Evolutionary conservation across 2,329 filamentous ascomycete species (phyloP).

Genomic region (Penicillium sp.): DNA sequence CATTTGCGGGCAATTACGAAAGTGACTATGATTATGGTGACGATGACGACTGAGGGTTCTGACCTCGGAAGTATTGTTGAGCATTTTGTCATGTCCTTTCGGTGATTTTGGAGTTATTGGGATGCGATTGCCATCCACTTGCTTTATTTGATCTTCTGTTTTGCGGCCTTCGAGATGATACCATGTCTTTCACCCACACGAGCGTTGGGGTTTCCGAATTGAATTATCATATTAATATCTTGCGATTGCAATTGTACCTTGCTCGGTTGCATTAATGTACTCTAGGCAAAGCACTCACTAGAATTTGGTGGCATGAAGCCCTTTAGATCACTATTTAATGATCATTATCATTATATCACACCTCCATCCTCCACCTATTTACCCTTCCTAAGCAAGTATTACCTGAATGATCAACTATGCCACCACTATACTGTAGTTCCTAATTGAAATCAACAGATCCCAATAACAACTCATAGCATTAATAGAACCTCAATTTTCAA

Average conservation of each 20-base stretch:
- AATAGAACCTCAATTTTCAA: not conserved
- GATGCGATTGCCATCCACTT: not conserved
- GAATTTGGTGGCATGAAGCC: not conserved
- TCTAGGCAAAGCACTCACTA: not conserved
- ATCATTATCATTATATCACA: not conserved
- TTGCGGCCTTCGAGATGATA: slow-evolving; percentile 9
- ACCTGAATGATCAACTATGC: not conserved
- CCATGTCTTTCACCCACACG: slow-evolving; percentile 1
- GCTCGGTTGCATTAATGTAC: not conserved
- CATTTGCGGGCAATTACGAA: slow-evolving; percentile 31
- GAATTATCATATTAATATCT: slow-evolving; percentile 1
- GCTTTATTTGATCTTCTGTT: not conserved
- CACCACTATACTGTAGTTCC: not conserved
- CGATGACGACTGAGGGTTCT: slow-evolving; percentile 17
- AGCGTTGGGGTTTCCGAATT: slow-evolving; percentile 3
- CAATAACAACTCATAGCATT: not conserved
- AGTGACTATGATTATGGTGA: slow-evolving; percentile 25
- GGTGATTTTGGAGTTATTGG: not conserved
- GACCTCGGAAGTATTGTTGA: not conserved
- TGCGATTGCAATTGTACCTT: not conserved
- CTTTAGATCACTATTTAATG: not conserved
- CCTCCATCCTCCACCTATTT: not conserved
- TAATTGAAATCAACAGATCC: not conserved
- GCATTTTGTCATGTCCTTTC: not conserved
- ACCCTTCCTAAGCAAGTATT: not conserved